These are phyloP conservation scores for Lentinula novae-zelandiae DNA, from an alignment of 1,284 basidiomycete species.

Conservation along the genomic window DNA sequence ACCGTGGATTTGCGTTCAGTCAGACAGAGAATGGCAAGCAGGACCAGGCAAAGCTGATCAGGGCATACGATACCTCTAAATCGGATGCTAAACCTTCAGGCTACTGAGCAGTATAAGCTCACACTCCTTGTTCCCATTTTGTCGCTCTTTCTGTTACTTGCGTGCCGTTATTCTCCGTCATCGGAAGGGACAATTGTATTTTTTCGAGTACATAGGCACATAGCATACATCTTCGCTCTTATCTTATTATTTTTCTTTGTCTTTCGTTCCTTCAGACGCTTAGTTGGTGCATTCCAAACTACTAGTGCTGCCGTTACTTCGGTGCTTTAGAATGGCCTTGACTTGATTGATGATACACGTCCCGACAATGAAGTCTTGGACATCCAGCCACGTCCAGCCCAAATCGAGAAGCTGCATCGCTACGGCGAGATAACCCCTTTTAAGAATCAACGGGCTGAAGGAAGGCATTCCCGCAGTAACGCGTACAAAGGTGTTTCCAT, in stretches of 20 bases:
- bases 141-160: neutral
- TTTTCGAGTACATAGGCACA: neutral
- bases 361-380: too few species aligned
- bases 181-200: slow-evolving; percentile 10
- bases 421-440: neutral
- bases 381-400: neutral
- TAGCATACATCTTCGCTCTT: slow-evolving; percentile 6
- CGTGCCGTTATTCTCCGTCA: neutral
- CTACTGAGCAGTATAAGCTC: slow-evolving; percentile 39
- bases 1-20: slow-evolving; percentile 94
- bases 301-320: too few species aligned
- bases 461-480: too few species aligned
- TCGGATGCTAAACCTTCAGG: slow-evolving; percentile 66
- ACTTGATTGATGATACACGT: too few species aligned
- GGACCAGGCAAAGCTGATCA: slow-evolving; percentile 83
- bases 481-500: too few species aligned
- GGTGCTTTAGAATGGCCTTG: too few species aligned
- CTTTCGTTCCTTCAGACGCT: neutral
- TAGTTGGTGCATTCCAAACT: neutral
- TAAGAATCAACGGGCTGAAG: too few species aligned
- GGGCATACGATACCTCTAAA: slow-evolving; percentile 88
- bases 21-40: slow-evolving; percentile 87
- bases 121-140: neutral
- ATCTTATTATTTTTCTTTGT: neutral
- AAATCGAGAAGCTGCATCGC: neutral